Evolutionary conservation across 2,329 filamentous ascomycete genomes (phyloP), one percentile per base, ranked within the genome.

Genomic region (Botryotinia narcissicola): DNA sequence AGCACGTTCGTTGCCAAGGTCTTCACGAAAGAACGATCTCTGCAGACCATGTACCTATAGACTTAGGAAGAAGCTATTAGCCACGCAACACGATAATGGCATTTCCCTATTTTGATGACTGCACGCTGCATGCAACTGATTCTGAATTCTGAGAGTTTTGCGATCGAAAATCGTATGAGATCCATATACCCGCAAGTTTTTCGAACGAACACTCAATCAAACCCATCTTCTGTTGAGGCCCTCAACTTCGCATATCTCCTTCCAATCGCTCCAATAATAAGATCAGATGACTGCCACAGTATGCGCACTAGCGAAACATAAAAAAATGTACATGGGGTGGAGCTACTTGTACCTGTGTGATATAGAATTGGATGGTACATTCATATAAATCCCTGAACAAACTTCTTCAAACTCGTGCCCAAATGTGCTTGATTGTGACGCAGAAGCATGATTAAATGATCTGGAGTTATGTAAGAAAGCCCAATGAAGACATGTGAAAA

Each of bases 201-300:
- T 22, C 10, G n/a, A 51, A 48, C 18, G 35, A 68, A n/a, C 9
- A 68, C 40, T 46, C 57, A 68, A 68, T 60, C 32, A 72, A 72
- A 60, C 32, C 40, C 70, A 51, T 72, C 70, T 72, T 61, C 59
- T 72, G 44, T 61, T 51, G 51, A 67, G 44, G 46, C 32, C 70
- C 35, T 54, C n/a, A 32, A 54, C 60, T 72, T 72, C 37, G 32
- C 66, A 57, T 32, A 10, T 57, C 25, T 72, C 14, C 35, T 22
- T 54, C 35, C 61, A 37, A 46, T 67, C 25, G 71, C 73, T 74
- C 68, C 69, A 74, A 66, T 60, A 25, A 42, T 37, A 66, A 44
- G 44, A 62, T 72, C 73, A 72, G 73, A 72, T 71, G 73, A 73
- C 68, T 59, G 46, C 61, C 60, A 73, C 66, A 46, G 57, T 73